phyloP scores from a whole-genome alignment of 2,329 filamentous ascomycete genomes.

The Penicillium sp. region DNA sequence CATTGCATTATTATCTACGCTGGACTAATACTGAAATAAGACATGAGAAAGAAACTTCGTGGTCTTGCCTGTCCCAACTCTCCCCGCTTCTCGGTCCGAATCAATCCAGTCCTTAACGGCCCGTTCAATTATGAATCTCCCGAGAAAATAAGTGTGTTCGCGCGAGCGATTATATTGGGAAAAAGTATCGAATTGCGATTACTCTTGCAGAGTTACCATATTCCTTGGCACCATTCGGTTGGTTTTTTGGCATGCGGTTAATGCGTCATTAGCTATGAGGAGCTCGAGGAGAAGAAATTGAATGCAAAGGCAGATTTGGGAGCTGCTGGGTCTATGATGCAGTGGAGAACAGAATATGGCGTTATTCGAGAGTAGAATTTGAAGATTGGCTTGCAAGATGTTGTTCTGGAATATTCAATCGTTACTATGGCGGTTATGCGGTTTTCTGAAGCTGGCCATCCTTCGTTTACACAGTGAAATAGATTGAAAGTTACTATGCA shows the following conservation, averaged over 20 bases:
- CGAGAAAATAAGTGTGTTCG: slow-evolving; percentile 8
- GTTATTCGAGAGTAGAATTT: slow-evolving; percentile 57
- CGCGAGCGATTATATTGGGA: slow-evolving; percentile 10
- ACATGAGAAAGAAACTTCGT: too few relatives aligned
- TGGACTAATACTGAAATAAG: too few relatives aligned
- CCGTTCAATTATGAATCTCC: too few relatives aligned
- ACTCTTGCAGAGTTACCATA: slow-evolving; percentile 37
- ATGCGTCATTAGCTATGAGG: slow-evolving; percentile 51
- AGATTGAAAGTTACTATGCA: not conserved
- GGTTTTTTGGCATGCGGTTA: slow-evolving; percentile 53
- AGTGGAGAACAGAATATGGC: slow-evolving; percentile 50
- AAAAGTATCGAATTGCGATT: slow-evolving; percentile 32
- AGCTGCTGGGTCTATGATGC: slow-evolving; percentile 52
- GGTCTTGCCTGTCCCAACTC: too few relatives aligned
- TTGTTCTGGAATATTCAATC: slow-evolving; percentile 59
- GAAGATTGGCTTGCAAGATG: slow-evolving; percentile 59
- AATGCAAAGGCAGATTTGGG: slow-evolving; percentile 44
- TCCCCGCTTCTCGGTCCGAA: too few relatives aligned
- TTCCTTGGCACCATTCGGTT: slow-evolving; percentile 27
- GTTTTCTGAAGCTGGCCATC: slow-evolving; percentile 42
- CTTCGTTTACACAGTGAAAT: slow-evolving; percentile 9
- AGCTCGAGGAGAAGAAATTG: slow-evolving; percentile 49
- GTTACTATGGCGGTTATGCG: slow-evolving; percentile 54
- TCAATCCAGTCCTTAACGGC: too few relatives aligned
- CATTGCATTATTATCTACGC: too few relatives aligned